Conservation (phyloP, 2,329 filamentous ascomycete species). For the Dactylonectria macrodidyma region DNA sequence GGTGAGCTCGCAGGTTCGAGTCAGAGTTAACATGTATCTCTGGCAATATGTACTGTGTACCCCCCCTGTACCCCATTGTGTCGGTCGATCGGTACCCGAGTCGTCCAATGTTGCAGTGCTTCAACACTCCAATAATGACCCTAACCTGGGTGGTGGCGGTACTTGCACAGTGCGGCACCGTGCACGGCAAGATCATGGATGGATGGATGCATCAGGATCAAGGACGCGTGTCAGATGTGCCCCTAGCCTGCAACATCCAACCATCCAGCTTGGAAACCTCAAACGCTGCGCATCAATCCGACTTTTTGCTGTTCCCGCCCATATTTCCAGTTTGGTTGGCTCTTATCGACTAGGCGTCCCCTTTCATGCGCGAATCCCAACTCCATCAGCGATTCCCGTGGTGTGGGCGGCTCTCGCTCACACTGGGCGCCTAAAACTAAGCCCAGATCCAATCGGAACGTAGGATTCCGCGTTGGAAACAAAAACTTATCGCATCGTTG, state of each 20-base stretch:
- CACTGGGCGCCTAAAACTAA: not conserved
- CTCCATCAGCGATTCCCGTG: not conserved
- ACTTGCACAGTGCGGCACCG: slow-evolving; percentile 20
- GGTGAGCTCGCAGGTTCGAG: not conserved
- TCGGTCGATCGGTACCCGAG: no score
- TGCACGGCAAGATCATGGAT: not conserved
- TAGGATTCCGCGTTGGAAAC: not conserved
- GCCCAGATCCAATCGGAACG: slow-evolving; percentile 1
- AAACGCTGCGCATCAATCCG: not conserved
- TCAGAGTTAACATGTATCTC: not conserved
- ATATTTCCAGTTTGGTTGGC: not conserved
- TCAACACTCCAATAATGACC: no score
- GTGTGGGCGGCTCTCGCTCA: not conserved
- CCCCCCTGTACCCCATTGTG: no score
- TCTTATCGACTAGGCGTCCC: no score
- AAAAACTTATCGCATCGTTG: no score
- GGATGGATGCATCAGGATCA: slow-evolving; percentile 13
- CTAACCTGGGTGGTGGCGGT: not conserved
- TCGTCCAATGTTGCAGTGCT: no score
- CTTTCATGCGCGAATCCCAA: not conserved
- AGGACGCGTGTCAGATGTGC: slow-evolving; percentile 45
- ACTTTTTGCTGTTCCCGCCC: not conserved
- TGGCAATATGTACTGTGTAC: no score
- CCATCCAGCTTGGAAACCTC: slow-evolving; percentile 6
- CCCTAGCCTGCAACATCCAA: slow-evolving; percentile 28